phyloP scores from a whole-genome alignment of 208 protist species.

The Leishmania major region DNA sequence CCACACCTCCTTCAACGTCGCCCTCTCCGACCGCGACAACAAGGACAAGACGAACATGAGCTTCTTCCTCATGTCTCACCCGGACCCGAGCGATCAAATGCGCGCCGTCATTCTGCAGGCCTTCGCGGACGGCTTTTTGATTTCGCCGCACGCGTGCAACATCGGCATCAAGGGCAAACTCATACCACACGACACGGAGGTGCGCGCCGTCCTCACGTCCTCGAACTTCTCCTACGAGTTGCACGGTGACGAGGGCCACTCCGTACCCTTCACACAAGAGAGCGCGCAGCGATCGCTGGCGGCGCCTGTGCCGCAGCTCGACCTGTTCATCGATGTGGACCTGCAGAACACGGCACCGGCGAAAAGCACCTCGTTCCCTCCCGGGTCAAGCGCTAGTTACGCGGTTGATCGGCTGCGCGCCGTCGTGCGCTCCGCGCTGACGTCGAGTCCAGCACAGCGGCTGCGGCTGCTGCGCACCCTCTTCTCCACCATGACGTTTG shows the following conservation, averaged over 20 bases:
- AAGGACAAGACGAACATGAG: slow-evolving; percentile 7
- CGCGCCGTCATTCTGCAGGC: slow-evolving; percentile 18
- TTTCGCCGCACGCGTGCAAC: slow-evolving; percentile 23
- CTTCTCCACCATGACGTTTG: background rate
- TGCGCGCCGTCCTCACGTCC: slow-evolving; percentile 17
- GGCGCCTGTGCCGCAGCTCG: slow-evolving; percentile 58
- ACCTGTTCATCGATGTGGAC: slow-evolving; percentile 32
- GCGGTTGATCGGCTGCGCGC: slow-evolving; percentile 17
- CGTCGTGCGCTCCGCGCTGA: slow-evolving; percentile 4
- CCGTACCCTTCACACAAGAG: slow-evolving; percentile 58
- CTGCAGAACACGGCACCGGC: slow-evolving; percentile 12
- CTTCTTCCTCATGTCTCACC: slow-evolving; percentile 7
- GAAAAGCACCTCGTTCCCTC: slow-evolving; percentile 7
- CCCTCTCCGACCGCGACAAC: slow-evolving; percentile 20
- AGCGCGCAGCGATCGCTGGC: slow-evolving; percentile 32
- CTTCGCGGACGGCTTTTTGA: slow-evolving; percentile 23
- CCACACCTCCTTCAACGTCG: slow-evolving; percentile 31
- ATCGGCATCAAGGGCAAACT: slow-evolving; percentile 17
- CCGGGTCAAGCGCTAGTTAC: background rate
- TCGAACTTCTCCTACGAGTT: slow-evolving; percentile 25
- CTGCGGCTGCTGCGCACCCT: slow-evolving; percentile 15
- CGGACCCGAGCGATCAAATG: slow-evolving; percentile 17
- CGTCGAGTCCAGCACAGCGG: slow-evolving; percentile 4
- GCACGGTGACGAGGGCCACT: slow-evolving; percentile 45
- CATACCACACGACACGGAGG: slow-evolving; percentile 11